A percentile compares a stretch with the other conserved stretches of the same genome.
phyloP scores from a whole-genome alignment of 2,329 filamentous ascomycete species.

The Scortechinia acanthostroma region DNA sequence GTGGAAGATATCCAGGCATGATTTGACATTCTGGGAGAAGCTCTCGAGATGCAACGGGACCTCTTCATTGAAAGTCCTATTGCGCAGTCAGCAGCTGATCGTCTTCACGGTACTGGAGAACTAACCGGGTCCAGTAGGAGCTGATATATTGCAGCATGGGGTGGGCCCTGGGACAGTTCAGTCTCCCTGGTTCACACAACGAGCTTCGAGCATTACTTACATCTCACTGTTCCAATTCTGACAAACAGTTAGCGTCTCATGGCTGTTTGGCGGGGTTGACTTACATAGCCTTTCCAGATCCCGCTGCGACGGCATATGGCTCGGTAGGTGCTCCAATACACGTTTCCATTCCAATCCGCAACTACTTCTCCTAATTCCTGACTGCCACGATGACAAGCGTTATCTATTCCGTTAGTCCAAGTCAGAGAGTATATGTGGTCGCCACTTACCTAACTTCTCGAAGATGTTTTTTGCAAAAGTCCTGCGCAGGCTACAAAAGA shows the following conservation, averaged over 20 bases:
- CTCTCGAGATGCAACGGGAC: background rate
- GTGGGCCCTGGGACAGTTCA: too few species aligned
- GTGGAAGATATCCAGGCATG: background rate
- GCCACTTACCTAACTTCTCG: too few species aligned
- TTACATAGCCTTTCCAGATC: background rate
- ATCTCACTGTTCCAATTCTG: background rate
- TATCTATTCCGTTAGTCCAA: too few species aligned
- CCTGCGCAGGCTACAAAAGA: too few species aligned
- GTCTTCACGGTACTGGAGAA: too few species aligned
- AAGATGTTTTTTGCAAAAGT: too few species aligned
- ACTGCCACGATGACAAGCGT: too few species aligned
- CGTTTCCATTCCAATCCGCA: background rate
- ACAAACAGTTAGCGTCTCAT: too few species aligned
- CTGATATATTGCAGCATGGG: too few species aligned
- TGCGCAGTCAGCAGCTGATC: background rate
- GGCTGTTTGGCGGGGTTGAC: background rate
- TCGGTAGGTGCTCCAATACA: background rate
- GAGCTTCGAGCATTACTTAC: background rate
- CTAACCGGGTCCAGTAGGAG: background rate
- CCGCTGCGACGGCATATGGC: background rate
- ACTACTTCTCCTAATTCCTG: too few species aligned
- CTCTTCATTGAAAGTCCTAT: background rate
- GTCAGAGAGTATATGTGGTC: too few species aligned
- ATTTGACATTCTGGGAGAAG: background rate
- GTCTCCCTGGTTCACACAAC: too few species aligned